Conservation (phyloP, 176 grass and related monocot genomes). For the Pontederia crassipes region DNA sequence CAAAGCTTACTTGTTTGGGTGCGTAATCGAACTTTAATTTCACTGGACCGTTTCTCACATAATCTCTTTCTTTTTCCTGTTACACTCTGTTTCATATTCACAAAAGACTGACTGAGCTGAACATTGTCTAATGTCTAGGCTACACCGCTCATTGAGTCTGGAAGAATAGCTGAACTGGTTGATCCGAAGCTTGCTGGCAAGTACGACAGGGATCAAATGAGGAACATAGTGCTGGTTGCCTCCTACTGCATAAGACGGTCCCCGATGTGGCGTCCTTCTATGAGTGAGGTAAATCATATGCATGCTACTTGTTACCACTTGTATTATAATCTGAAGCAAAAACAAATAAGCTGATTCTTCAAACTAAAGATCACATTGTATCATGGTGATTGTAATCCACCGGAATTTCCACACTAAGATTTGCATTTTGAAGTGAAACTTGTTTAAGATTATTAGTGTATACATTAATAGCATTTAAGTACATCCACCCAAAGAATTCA, state of each 20-base stretch:
- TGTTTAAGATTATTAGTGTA: too few relatives aligned
- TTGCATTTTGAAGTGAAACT: too few relatives aligned
- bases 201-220: slow-evolving; percentile 63
- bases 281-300: slow-evolving; percentile 43
- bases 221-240: slow-evolving; percentile 45
- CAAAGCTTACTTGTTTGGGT: slow-evolving; percentile 75
- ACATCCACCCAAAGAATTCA: too few relatives aligned
- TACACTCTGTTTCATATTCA: neutral
- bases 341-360: too few relatives aligned
- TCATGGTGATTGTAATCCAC: too few relatives aligned
- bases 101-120: neutral
- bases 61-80: neutral
- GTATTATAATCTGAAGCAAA: too few relatives aligned
- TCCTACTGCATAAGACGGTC: slow-evolving; percentile 69
- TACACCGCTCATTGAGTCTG: slow-evolving; percentile 77
- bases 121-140: slow-evolving; percentile 43
- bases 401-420: too few relatives aligned
- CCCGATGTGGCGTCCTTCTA: slow-evolving; percentile 69
- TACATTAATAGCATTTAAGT: too few relatives aligned
- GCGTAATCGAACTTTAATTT: slow-evolving; percentile 4
- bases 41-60: too few relatives aligned
- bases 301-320: neutral
- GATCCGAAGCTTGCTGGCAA: slow-evolving; percentile 49
- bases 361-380: too few relatives aligned
- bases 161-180: slow-evolving; percentile 52